Conservation (phyloP, 2,329 filamentous ascomycete genomes). For the Calycina marina region DNA sequence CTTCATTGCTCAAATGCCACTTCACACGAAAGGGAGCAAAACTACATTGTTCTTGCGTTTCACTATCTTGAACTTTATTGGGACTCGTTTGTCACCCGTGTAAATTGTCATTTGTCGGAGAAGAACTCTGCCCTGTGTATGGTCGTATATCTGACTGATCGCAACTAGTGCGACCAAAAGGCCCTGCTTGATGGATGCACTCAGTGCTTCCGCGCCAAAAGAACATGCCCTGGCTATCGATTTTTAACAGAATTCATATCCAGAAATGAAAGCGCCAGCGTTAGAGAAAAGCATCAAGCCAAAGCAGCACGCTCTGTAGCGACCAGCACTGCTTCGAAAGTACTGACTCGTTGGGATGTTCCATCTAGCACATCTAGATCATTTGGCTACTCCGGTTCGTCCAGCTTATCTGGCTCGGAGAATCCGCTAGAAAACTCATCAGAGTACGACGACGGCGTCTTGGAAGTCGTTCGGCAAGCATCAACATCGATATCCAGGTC, state of each 20-base stretch:
- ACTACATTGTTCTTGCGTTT: no score
- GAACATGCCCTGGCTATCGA: constrained; percentile 39
- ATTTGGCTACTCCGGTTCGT: no score
- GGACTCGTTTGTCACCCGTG: no score
- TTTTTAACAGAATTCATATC: constrained; percentile 43
- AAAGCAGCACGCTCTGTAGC: constrained; percentile 11
- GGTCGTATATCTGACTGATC: not conserved
- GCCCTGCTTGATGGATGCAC: constrained; percentile 32
- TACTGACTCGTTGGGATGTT: not conserved
- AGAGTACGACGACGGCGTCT: not conserved
- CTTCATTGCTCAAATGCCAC: no score
- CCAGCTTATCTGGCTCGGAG: no score
- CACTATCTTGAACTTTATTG: no score
- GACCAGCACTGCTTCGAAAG: constrained; percentile 1
- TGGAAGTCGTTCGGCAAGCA: not conserved
- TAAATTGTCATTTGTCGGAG: no score
- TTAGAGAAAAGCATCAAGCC: constrained; percentile 32
- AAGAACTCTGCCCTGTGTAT: not conserved
- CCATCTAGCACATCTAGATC: no score
- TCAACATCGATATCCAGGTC: constrained; percentile 4
- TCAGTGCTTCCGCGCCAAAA: constrained; percentile 37
- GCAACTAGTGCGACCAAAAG: constrained; percentile 36
- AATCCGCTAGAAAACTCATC: no score
- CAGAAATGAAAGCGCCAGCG: constrained; percentile 39
- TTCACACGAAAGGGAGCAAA: no score